Percentiles rank a stretch among this genome's conserved stretches.
Evolutionary conservation across 2,329 filamentous ascomycete genomes (phyloP).

Genomic region (Cladosporium sp.): DNA sequence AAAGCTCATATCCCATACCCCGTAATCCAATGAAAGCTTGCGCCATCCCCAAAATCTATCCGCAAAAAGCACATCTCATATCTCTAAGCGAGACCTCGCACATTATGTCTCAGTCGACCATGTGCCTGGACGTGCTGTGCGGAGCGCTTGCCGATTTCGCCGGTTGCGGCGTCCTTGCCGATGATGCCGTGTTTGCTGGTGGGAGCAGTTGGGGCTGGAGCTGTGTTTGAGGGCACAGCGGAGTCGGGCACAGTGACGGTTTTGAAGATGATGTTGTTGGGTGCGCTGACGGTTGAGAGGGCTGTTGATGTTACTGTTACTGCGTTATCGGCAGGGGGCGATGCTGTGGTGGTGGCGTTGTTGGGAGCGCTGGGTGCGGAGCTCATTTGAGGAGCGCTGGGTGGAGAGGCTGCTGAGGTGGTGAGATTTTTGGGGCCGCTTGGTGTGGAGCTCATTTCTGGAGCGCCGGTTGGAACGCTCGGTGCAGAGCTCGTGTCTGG

Average conservation of each 20-base stretch:
- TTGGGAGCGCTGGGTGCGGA: neutral
- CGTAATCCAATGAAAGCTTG: too few relatives aligned
- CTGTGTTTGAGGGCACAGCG: neutral
- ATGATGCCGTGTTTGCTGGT: neutral
- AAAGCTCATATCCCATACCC: too few relatives aligned
- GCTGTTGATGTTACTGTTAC: neutral
- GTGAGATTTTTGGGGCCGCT: neutral
- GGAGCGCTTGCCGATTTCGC: neutral
- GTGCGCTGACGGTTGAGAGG: neutral
- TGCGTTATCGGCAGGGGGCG: neutral
- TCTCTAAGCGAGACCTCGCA: neutral
- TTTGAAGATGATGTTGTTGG: neutral
- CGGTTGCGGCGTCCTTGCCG: too few relatives aligned
- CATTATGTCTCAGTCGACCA: neutral
- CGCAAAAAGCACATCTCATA: too few relatives aligned
- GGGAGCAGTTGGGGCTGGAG: neutral
- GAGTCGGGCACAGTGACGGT: constrained; percentile 1
- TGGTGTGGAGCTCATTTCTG: neutral
- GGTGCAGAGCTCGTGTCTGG: neutral
- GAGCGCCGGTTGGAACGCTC: neutral
- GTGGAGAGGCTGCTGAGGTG: neutral
- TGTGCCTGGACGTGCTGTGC: neutral
- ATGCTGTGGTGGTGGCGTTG: neutral
- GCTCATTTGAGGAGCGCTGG: neutral
- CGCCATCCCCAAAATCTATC: too few relatives aligned